phyloP scores from a whole-genome alignment of 768 basidiomycete species.

The Boletus rubropictus region DNA sequence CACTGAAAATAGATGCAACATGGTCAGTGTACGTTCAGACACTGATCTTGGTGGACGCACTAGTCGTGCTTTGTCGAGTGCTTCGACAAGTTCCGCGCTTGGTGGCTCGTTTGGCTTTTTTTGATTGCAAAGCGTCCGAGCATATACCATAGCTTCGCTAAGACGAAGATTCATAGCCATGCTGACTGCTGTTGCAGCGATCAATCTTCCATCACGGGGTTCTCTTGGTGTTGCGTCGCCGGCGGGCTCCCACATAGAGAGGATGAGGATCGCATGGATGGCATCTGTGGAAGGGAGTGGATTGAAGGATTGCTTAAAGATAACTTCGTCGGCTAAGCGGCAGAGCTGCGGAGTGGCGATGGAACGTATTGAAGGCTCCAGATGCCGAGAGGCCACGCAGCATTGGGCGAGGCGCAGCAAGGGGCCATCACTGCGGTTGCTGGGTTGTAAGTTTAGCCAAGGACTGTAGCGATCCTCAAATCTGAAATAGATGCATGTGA shows the following conservation, averaged over 20 bases:
- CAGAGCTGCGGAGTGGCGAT: constrained; percentile 37
- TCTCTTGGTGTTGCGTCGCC: constrained; percentile 27
- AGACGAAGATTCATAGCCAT: constrained; percentile 44
- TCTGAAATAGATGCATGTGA: constrained; percentile 18
- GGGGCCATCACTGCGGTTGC: constrained; percentile 26
- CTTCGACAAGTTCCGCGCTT: constrained; percentile 29
- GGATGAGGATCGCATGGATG: constrained; percentile 37
- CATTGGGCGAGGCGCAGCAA: constrained; percentile 43
- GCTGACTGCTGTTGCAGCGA: constrained; percentile 38
- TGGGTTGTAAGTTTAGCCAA: constrained; percentile 38
- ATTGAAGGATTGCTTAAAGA: constrained; percentile 38
- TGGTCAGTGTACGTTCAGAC: constrained; percentile 13
- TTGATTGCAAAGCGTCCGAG: constrained; percentile 25
- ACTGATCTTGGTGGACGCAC: constrained; percentile 22
- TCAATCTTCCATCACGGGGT: constrained; percentile 36
- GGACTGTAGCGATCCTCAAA: constrained; percentile 41
- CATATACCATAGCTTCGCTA: constrained; percentile 33
- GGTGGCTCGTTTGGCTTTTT: constrained; percentile 26
- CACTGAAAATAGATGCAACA: constrained; percentile 28
- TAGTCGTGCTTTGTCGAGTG: constrained; percentile 34
- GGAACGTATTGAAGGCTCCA: constrained; percentile 32
- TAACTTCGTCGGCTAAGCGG: constrained; percentile 36
- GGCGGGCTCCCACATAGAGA: constrained; percentile 42
- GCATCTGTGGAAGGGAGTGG: constrained; percentile 38
- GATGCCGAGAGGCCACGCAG: constrained; percentile 41